Conservation (phyloP, 352 stramenopile species). For the Blastocystis sp. region DNA sequence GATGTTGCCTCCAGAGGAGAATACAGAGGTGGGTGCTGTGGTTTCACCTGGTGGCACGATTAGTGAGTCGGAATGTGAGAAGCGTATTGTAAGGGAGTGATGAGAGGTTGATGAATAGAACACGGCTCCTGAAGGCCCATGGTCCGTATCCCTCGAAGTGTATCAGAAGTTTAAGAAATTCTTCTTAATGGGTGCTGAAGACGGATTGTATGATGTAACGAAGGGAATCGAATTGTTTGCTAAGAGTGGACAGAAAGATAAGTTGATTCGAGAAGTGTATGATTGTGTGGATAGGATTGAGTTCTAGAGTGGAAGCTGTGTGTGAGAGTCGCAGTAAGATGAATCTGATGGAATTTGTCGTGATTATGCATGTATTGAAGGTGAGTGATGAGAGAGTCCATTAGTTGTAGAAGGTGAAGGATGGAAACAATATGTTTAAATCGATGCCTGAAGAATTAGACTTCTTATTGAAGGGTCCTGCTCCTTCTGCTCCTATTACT, state of each 20-base stretch:
- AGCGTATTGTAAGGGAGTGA: neutral
- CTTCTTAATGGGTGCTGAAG: slow-evolving; percentile 18
- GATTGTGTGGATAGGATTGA: neutral
- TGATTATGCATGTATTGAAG: slow-evolving; percentile 29
- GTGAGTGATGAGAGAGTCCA: neutral
- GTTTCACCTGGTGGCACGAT: neutral
- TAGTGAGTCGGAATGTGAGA: neutral
- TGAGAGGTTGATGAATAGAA: neutral
- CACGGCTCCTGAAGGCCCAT: neutral
- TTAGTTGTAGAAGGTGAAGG: neutral
- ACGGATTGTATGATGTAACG: neutral
- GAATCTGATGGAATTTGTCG: slow-evolving; percentile 25
- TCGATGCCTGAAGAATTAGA: neutral
- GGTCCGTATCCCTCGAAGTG: neutral
- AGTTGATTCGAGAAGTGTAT: neutral
- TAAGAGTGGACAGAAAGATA: neutral
- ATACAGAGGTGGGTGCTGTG: neutral
- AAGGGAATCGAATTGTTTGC: neutral
- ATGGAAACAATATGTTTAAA: neutral
- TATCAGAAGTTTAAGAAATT: neutral
- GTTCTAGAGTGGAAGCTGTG: neutral
- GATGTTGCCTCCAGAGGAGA: neutral
- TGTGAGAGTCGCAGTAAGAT: neutral
- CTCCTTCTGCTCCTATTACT: neutral
- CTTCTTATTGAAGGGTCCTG: neutral